Conservation (phyloP, 768 basidiomycete species). For the Glaciozyma antarctica region DNA sequence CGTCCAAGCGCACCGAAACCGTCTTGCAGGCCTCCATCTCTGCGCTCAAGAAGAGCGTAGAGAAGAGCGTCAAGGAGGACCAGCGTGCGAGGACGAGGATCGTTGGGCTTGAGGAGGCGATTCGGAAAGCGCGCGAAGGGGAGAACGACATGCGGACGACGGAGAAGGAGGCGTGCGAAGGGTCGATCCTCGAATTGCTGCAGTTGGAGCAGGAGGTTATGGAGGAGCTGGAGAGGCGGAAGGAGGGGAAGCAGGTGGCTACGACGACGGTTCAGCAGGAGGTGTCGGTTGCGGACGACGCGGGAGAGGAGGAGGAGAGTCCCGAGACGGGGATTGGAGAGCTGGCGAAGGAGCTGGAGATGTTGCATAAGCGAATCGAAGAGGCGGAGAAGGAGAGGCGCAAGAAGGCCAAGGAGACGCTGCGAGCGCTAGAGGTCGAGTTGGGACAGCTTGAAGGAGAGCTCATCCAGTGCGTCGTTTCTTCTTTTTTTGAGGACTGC, state of each 20-base stretch:
- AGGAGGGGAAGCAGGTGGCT: constrained; percentile 8
- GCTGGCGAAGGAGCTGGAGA: constrained; percentile 25
- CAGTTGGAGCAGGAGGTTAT: constrained; percentile 2
- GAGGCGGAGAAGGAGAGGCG: constrained; percentile 10
- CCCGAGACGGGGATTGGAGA: constrained; percentile 12
- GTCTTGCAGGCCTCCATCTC: constrained; percentile 7
- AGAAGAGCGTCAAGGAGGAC: constrained; percentile 31
- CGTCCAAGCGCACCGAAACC: constrained; percentile 16
- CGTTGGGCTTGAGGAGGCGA: constrained; percentile 23
- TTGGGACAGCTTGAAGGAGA: constrained; percentile 23
- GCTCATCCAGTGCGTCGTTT: constrained; percentile 16
- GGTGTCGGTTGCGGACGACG: neutral
- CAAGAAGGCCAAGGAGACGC: constrained; percentile 12
- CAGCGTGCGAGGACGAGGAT: constrained; percentile 28
- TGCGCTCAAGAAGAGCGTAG: constrained; percentile 16
- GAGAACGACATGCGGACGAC: constrained; percentile 2
- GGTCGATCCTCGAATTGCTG: constrained; percentile 1
- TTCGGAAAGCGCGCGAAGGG: constrained; percentile 12
- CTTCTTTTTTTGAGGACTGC: neutral
- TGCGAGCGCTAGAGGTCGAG: constrained; percentile 22
- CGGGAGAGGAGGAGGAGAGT: neutral
- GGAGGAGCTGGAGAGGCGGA: constrained; percentile 11
- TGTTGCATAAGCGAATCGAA: constrained; percentile 25
- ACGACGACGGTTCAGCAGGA: neutral
- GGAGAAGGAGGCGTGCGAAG: constrained; percentile 13